Conservation (phyloP, 306 rosid genomes). For the Castanea crenata region DNA sequence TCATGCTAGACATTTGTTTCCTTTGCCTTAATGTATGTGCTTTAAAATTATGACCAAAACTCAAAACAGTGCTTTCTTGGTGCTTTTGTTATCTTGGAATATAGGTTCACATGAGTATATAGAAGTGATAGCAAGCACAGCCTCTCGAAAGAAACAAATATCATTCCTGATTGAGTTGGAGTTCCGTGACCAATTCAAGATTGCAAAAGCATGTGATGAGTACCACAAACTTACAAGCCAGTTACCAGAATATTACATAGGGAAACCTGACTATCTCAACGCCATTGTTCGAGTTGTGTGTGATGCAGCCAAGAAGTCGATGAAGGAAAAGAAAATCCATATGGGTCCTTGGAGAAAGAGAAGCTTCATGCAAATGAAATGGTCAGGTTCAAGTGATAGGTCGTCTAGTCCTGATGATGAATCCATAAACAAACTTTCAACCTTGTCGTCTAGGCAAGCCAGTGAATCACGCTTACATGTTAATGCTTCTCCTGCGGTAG, state of each 20-base stretch:
- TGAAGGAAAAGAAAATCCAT: conserved; percentile 67
- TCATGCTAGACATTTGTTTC: too few relatives aligned
- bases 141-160: conserved; percentile 4
- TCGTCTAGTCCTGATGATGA: neutral
- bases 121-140: conserved; percentile 15
- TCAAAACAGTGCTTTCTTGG: neutral
- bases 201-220: conserved; percentile 27
- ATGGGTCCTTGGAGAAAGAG: conserved; percentile 66
- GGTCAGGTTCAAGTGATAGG: conserved; percentile 41
- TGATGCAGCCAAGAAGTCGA: conserved; percentile 55
- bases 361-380: conserved; percentile 64
- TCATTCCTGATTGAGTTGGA: conserved; percentile 25
- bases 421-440: neutral
- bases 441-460: conserved; percentile 7
- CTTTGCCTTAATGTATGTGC: too few relatives aligned
- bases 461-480: conserved; percentile 22
- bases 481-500: conserved; percentile 29
- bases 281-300: conserved; percentile 48
- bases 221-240: conserved; percentile 14
- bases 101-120: conserved; percentile 29
- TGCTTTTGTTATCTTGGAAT: neutral
- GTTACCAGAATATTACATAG: conserved; percentile 29
- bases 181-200: conserved; percentile 35
- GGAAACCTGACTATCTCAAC: conserved; percentile 37
- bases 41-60: too few relatives aligned